These are phyloP conservation scores for Podospora bellae-mahoneyi DNA, from an alignment of 495 filamentous ascomycete genomes.

Conservation along the genomic window DNA sequence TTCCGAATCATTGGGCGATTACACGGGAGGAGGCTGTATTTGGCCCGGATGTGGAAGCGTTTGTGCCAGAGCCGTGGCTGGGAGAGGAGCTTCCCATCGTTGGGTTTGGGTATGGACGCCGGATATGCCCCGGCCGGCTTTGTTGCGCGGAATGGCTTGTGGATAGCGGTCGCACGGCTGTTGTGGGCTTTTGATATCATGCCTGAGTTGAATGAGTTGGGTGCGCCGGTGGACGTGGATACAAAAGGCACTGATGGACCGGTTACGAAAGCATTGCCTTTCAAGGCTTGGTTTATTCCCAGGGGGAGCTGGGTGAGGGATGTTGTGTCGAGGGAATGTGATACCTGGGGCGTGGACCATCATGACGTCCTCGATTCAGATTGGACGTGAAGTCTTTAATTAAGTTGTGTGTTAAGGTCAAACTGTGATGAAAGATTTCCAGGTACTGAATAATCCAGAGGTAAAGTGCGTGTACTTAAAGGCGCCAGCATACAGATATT, in stretches of 20 bases:
- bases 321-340: slow-evolving; percentile 1
- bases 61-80: slow-evolving; percentile 43
- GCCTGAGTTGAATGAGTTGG: slow-evolving; percentile 41
- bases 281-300: slow-evolving; percentile 22
- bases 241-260: slow-evolving; percentile 41
- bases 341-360: slow-evolving; percentile 2
- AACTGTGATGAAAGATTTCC: no score
- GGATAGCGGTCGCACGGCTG: slow-evolving; percentile 45
- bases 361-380: background rate
- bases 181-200: slow-evolving; percentile 48
- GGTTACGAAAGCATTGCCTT: slow-evolving; percentile 46
- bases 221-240: slow-evolving; percentile 44
- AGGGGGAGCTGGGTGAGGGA: slow-evolving; percentile 10
- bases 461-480: no score
- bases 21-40: slow-evolving; percentile 56
- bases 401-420: no score
- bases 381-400: background rate
- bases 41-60: slow-evolving; percentile 48
- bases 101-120: slow-evolving; percentile 52
- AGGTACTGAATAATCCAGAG: no score
- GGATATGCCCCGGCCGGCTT: slow-evolving; percentile 53
- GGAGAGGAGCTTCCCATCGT: slow-evolving; percentile 35
- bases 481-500: no score
- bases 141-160: slow-evolving; percentile 44
- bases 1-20: slow-evolving; percentile 37